Base-by-base conservation (phyloP, 2,329 filamentous ascomycete genomes). In the Ophiostoma angusticollis region DNA sequence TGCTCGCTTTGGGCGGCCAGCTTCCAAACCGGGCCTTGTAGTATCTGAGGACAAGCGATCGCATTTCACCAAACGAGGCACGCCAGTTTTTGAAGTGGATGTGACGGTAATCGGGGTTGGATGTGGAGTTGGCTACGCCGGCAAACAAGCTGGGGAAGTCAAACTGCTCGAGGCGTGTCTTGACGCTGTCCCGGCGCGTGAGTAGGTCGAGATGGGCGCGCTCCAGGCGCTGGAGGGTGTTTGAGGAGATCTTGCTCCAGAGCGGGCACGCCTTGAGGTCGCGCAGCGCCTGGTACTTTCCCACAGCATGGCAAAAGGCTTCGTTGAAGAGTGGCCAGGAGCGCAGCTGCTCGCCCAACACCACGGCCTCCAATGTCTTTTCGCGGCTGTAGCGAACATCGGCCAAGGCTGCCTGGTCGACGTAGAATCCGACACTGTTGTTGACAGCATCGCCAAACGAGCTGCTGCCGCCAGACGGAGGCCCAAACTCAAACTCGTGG, bases 1-100 rank as follows among this genome's bases (percentile, higher is more conserved):
- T 89, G 51, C 73, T 81, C 2, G 86, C 85, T 57, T 91, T 93
- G 8, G 91, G 89, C 3, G 91, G 87, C 89, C 89, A 93, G 55
- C 69, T 77, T 16, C 72, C 71, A 40, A 78, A 70, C 4, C 64
- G 61, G 11, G 61, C 52, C 55, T 73, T 77, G 54, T 76, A 76
- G 56, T 86, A 79, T 46, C 68, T 64, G 36, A 86, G 64, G 14
- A 80, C 71, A 54, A 86, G 84, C 28, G 75, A 74, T 28, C 84
- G 72, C 67, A 87, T 85, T 40, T 73, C 75, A 43, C 71, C 62
- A 54, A 89, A 96, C 2, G 78, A 71, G 14, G 67, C 65, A 51
- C 74, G 81, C 89, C 91, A 96, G 21, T 73, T 70, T 56, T 86
- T 85, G 64, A 93, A 96, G 17, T 79, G 77, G 31, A 94, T 74